Conservation (phyloP, 345 rosid species). For the Dimocarpus longan region DNA sequence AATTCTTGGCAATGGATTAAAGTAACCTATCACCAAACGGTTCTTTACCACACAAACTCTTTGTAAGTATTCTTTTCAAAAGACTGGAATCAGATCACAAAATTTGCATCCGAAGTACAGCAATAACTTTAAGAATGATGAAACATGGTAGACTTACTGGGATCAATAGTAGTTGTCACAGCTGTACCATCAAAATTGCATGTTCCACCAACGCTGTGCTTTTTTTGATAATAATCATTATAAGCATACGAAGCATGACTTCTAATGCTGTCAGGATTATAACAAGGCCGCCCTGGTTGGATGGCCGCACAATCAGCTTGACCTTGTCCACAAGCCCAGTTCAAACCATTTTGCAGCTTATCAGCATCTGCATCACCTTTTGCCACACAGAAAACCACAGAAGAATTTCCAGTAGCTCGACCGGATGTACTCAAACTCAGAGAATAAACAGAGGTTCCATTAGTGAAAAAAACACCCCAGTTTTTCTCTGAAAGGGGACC, state of each 20-base stretch:
- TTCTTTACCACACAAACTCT: background rate
- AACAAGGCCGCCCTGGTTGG: conserved; percentile 75
- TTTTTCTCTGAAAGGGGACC: conserved; percentile 80
- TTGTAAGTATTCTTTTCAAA: conserved; percentile 5
- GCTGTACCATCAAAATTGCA: conserved; percentile 91
- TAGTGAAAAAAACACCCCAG: conserved; percentile 82
- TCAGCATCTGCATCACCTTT: conserved; percentile 62
- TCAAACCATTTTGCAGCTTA: conserved; percentile 72
- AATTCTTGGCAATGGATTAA: background rate
- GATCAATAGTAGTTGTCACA: conserved; percentile 56
- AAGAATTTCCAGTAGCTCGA: conserved; percentile 45
- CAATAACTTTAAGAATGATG: conserved; percentile 15
- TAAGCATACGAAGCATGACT: conserved; percentile 92
- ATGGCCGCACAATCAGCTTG: conserved; percentile 74
- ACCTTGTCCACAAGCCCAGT: conserved; percentile 98
- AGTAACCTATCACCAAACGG: background rate
- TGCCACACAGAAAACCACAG: conserved; percentile 73
- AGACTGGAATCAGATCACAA: background rate
- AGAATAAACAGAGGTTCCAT: conserved; percentile 79
- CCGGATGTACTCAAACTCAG: conserved; percentile 46
- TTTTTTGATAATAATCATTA: conserved; percentile 87
- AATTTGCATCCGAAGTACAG: background rate
- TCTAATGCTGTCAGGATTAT: conserved; percentile 51
- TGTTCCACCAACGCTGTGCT: conserved; percentile 75
- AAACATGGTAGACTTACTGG: conserved; percentile 58